A percentile compares a stretch with the other conserved stretches of the same genome.
phyloP scores from a whole-genome alignment of 495 filamentous ascomycete species.

The Penicillium cataractarum region DNA sequence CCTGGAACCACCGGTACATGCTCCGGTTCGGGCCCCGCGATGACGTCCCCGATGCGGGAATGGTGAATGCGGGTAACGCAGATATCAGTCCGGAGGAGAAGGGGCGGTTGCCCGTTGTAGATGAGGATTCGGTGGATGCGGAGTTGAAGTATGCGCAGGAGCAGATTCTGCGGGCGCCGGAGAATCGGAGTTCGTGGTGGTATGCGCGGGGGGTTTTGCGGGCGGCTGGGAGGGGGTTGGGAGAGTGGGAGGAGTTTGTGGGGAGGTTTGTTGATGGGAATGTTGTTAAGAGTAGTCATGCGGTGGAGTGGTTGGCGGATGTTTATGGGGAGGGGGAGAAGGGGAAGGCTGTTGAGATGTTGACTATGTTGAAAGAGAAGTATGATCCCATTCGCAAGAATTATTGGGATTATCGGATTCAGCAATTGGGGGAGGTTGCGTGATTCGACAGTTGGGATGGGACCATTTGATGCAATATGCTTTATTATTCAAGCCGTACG shows the following conservation, averaged over 20 bases:
- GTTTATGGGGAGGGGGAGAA: slow-evolving; percentile 65
- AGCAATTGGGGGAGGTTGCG: slow-evolving; percentile 34
- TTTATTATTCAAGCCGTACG: neutral
- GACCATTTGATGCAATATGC: neutral
- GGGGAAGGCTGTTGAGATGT: slow-evolving; percentile 50
- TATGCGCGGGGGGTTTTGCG: slow-evolving; percentile 79
- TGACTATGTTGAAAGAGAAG: slow-evolving; percentile 75
- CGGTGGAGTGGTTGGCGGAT: slow-evolving; percentile 88
- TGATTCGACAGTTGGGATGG: slow-evolving; percentile 12
- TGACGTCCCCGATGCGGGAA: slow-evolving; percentile 41
- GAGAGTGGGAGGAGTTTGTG: slow-evolving; percentile 65
- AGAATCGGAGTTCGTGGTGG: slow-evolving; percentile 93
- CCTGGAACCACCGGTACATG: slow-evolving; percentile 96
- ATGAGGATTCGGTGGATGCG: slow-evolving; percentile 66
- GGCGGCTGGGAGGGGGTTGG: slow-evolving; percentile 61
- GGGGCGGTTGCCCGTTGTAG: slow-evolving; percentile 48
- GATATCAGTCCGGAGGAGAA: slow-evolving; percentile 45
- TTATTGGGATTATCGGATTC: slow-evolving; percentile 86
- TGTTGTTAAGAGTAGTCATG: slow-evolving; percentile 73
- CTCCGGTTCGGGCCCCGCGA: slow-evolving; percentile 71
- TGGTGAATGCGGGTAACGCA: slow-evolving; percentile 44
- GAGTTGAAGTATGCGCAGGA: slow-evolving; percentile 74
- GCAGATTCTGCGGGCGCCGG: slow-evolving; percentile 77
- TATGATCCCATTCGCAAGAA: slow-evolving; percentile 89
- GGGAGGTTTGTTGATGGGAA: slow-evolving; percentile 61